Conservation (phyloP, 306 rosid genomes). For the Malus fusca region DNA sequence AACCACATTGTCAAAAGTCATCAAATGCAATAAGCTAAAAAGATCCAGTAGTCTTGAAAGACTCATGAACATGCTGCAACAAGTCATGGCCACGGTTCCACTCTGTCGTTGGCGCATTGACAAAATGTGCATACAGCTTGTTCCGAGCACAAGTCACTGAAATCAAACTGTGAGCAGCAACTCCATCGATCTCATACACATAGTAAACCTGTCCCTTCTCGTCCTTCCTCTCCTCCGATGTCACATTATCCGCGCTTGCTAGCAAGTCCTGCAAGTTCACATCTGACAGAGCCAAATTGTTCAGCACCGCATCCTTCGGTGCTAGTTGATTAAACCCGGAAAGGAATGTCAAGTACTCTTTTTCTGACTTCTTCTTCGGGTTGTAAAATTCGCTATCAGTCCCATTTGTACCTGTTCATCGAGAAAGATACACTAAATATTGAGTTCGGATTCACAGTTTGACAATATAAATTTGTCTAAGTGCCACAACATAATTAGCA, state of each 20-base stretch:
- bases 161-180: slow-evolving; percentile 64
- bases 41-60: slow-evolving; percentile 65
- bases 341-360: slow-evolving; percentile 68
- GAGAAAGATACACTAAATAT: neutral
- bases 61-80: slow-evolving; percentile 72
- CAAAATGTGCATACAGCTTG: slow-evolving; percentile 87
- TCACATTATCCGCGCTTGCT: slow-evolving; percentile 43
- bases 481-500: neutral
- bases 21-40: neutral
- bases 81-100: slow-evolving; percentile 70
- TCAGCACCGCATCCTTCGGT: slow-evolving; percentile 59
- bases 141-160: slow-evolving; percentile 77
- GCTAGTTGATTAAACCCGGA: slow-evolving; percentile 63
- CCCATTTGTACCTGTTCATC: slow-evolving; percentile 45
- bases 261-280: slow-evolving; percentile 76
- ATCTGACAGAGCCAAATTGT: slow-evolving; percentile 70
- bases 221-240: slow-evolving; percentile 66
- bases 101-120: slow-evolving; percentile 76
- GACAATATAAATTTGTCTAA: neutral
- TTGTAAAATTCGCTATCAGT: slow-evolving; percentile 83
- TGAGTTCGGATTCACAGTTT: neutral
- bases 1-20: neutral
- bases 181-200: slow-evolving; percentile 74
- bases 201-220: slow-evolving; percentile 71
- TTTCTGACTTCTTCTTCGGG: slow-evolving; percentile 70